Evolutionary conservation across 495 filamentous ascomycete species (phyloP).

Genomic region (Jackrogersella multiformis): DNA sequence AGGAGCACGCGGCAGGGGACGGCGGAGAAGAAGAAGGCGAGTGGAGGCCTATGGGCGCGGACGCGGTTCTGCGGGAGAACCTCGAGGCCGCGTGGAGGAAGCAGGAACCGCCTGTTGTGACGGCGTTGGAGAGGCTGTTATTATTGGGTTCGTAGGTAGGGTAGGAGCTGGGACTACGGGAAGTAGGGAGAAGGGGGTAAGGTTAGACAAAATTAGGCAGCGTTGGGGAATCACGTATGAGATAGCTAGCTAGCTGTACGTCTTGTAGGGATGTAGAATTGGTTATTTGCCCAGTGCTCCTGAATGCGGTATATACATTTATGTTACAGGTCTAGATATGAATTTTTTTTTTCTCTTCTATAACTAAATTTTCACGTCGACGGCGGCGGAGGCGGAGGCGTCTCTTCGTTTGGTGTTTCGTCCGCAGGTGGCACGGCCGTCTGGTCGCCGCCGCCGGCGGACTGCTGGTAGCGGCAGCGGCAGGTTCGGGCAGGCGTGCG

Average conservation of each 20-base stretch:
- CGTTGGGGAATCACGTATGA: neutral
- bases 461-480: neutral
- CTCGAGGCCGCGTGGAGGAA: conserved; percentile 55
- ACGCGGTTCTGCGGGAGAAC: conserved; percentile 61
- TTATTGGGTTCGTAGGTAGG: conserved; percentile 56
- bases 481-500: conserved; percentile 29
- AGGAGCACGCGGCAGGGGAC: conserved; percentile 38
- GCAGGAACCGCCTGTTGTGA: conserved; percentile 58
- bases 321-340: conserved; percentile 41
- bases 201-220: conserved; percentile 38
- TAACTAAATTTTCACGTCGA: no score
- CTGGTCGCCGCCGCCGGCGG: conserved; percentile 1
- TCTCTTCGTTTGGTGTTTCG: conserved; percentile 4
- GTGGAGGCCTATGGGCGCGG: conserved; percentile 56
- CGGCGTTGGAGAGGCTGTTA: conserved; percentile 62
- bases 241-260: neutral
- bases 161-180: neutral
- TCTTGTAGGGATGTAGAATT: neutral
- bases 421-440: no score
- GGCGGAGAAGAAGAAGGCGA: conserved; percentile 46
- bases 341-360: conserved; percentile 11
- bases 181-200: neutral
- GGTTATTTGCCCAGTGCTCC: conserved; percentile 1
- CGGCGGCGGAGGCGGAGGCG: conserved; percentile 30
- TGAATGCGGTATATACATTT: conserved; percentile 45